A percentile compares a stretch with the other conserved stretches of the same genome.
phyloP scores from a whole-genome alignment of 2,329 filamentous ascomycete species.

The Verticillium albo-atrum region DNA sequence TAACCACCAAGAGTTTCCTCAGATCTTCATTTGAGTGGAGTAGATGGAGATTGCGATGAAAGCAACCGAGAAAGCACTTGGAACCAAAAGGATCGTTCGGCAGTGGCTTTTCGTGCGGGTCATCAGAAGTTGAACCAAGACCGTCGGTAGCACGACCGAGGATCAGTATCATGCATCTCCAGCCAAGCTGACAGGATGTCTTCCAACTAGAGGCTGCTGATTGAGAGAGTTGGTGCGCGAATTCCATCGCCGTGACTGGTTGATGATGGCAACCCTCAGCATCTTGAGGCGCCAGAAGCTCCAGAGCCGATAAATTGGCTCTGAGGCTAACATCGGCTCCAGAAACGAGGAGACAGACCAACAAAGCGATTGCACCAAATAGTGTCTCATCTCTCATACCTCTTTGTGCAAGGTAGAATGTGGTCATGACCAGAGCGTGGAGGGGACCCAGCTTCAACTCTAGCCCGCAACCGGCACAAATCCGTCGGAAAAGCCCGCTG shows the following conservation, averaged over 20 bases:
- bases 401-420: conserved; percentile 23
- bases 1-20: no score
- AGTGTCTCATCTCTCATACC: conserved; percentile 29
- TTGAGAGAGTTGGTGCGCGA: not conserved
- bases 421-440: conserved; percentile 29
- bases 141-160: conserved; percentile 20
- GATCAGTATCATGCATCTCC: not conserved
- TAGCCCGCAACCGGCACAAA: conserved; percentile 18
- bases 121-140: conserved; percentile 19
- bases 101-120: conserved; percentile 29
- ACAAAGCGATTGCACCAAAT: conserved; percentile 30
- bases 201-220: not conserved
- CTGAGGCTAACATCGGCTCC: conserved; percentile 15
- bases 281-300: no score
- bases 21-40: no score
- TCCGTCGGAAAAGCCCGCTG: no score
- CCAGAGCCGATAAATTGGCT: no score
- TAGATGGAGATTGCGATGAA: no score
- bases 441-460: conserved; percentile 25
- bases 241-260: no score
- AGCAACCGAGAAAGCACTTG: no score
- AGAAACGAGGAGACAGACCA: conserved; percentile 24
- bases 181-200: not conserved
- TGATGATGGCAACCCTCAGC: no score
- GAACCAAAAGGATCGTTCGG: no score